These are phyloP conservation scores for Cercospora berteroae DNA, from an alignment of 2,329 filamentous ascomycete genomes.

Conservation along the genomic window DNA sequence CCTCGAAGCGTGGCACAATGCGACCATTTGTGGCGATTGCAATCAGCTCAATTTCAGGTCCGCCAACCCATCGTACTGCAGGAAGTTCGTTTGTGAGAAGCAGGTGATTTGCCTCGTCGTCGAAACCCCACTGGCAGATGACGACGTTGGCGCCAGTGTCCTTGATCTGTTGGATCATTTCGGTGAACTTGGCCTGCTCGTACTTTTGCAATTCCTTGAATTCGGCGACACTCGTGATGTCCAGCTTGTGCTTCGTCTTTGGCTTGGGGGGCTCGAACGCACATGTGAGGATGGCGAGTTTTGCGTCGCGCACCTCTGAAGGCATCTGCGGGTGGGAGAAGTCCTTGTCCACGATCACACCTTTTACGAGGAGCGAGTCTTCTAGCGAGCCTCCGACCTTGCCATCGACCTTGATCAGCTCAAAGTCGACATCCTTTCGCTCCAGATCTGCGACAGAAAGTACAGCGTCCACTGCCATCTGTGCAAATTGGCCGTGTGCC, in stretches of 20 bases:
- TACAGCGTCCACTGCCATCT: constrained; percentile 95
- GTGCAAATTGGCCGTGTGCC: constrained; percentile 95
- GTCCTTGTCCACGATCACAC: constrained; percentile 98
- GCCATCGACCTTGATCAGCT: constrained; percentile 98
- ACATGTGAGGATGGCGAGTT: constrained; percentile 95
- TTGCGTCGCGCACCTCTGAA: constrained; percentile 88
- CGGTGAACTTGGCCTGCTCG: constrained; percentile 91
- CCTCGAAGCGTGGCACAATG: constrained; percentile 96
- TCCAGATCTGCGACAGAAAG: constrained; percentile 94
- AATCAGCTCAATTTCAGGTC: constrained; percentile 96
- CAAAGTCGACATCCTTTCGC: constrained; percentile 96
- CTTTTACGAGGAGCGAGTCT: constrained; percentile 91
- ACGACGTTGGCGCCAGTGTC: constrained; percentile 94
- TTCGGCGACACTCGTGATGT: constrained; percentile 95
- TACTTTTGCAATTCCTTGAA: constrained; percentile 97
- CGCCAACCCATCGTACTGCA: constrained; percentile 95
- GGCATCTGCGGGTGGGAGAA: constrained; percentile 99
- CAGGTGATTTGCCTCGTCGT: constrained; percentile 97
- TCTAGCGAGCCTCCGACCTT: constrained; percentile 94
- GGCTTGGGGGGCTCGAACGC: constrained; percentile 98
- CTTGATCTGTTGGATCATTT: constrained; percentile 99
- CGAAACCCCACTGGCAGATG: constrained; percentile 99
- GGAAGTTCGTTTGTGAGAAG: constrained; percentile 94
- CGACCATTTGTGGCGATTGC: constrained; percentile 97
- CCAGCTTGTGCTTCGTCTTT: constrained; percentile 99